Conservation (phyloP, 2,329 filamentous ascomycete species). For the Raffaelea albimanens region DNA sequence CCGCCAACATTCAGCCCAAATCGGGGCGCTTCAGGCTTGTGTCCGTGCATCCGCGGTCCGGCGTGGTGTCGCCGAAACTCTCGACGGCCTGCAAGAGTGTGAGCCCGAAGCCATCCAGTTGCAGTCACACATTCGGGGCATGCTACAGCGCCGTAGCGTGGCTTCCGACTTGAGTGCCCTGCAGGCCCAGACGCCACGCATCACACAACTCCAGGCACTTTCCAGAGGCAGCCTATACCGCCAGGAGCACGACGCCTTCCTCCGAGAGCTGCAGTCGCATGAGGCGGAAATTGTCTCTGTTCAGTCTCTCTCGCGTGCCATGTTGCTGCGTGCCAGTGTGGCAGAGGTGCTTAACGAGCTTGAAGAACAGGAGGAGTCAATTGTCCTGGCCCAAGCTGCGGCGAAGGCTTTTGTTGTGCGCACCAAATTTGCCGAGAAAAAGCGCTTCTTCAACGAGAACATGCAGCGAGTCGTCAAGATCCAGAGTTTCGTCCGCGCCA, state of each 20-base stretch:
- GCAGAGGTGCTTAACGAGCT: slow-evolving; percentile 67
- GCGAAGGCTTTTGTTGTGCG: slow-evolving; percentile 68
- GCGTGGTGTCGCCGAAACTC: slow-evolving; percentile 35
- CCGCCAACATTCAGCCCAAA: slow-evolving; percentile 28
- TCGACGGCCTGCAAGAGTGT: slow-evolving; percentile 36
- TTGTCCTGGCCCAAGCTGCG: slow-evolving; percentile 66
- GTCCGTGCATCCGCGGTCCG: slow-evolving; percentile 47
- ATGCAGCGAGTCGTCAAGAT: slow-evolving; percentile 99
- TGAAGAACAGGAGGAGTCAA: slow-evolving; percentile 70
- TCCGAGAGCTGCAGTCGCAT: slow-evolving; percentile 61
- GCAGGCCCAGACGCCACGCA: slow-evolving; percentile 43
- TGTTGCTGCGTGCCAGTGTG: slow-evolving; percentile 66
- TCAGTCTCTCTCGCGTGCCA: slow-evolving; percentile 69
- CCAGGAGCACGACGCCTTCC: slow-evolving; percentile 48
- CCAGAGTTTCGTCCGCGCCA: slow-evolving; percentile 89
- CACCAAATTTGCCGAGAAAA: slow-evolving; percentile 70
- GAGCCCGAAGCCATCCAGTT: slow-evolving; percentile 38
- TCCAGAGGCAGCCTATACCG: slow-evolving; percentile 58
- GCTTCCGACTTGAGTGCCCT: slow-evolving; percentile 44
- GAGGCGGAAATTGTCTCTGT: slow-evolving; percentile 58
- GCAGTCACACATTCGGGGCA: slow-evolving; percentile 52
- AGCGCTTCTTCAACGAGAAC: slow-evolving; percentile 83
- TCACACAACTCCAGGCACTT: slow-evolving; percentile 56
- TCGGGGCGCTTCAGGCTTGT: slow-evolving; percentile 40
- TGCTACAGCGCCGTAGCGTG: slow-evolving; percentile 45